Base-by-base conservation (phyloP, 139 green algal genomes). In the Auxenochlorella pyrenoidosa region DNA sequence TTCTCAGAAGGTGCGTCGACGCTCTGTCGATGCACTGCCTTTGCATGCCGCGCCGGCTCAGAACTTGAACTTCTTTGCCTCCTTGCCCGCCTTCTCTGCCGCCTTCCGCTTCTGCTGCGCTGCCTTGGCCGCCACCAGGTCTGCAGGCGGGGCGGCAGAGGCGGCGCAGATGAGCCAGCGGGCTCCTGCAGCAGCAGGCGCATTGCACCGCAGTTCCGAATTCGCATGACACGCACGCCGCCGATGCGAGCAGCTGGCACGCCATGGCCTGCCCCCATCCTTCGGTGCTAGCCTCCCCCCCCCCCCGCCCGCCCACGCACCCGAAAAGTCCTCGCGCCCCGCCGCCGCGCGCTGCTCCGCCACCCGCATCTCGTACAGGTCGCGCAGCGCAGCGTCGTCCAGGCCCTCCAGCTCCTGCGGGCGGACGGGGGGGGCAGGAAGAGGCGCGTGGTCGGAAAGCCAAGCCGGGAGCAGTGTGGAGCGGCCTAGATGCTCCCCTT, bases 91-190 rank as follows among this genome's bases (percentile, higher is more conserved):
- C 73, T 96, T 91, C 43, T 94, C 90, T 51, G 94, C 91, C 41
- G 94, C 92, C 93, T 97, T 97, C 66, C 94, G 93, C 92, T 98
- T 98, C 87, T 97, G 93, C 76, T 93, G 68, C 34, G 93, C 94
- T 26, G 95, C 96, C 80, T 98, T 95, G 40, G 92, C 93, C 0
- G 97, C 97, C 68, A 99, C 97, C 93, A 99, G 92, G 88, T 98
- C 85, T 84, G 84, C 83, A 78, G 36, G 47, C 24, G 63, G 41
- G 30, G 47, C 10, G 47, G n/a, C 8, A 71, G 18, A 54, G 22
- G 51, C 16, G 16, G 32, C 2, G 22, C 21, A 32, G 19, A 58
- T n/a, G 34, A 44, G 47, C 76, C n/a, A 34, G 24, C 4, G 24
- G n/a, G 26, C 58, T 30, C 24, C 47, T 5, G 10, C 32, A 41